Evolutionary conservation across 352 stramenopile species (phyloP).

Genomic region (Pelagophyceae sp.): DNA sequence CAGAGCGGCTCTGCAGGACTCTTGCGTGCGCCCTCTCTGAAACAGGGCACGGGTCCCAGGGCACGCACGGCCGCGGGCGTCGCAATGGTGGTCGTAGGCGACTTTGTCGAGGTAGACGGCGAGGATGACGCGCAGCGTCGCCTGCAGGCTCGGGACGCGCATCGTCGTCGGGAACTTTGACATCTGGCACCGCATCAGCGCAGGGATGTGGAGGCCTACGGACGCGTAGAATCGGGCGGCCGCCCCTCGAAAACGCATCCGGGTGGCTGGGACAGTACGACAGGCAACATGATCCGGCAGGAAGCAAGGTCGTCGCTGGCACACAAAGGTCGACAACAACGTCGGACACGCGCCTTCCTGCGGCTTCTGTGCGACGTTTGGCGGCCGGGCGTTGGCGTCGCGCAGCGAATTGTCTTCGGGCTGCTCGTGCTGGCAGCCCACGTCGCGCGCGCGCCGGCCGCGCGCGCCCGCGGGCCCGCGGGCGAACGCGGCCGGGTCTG

Average conservation of each 20-base stretch:
- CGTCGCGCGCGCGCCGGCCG: not conserved
- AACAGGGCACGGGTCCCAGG: too few species aligned
- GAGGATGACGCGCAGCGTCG: not conserved
- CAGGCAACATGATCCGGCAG: too few species aligned
- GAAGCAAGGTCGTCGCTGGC: too few species aligned
- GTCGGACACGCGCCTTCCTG: too few species aligned
- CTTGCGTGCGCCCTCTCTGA: too few species aligned
- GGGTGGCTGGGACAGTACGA: too few species aligned
- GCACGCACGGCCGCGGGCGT: not conserved
- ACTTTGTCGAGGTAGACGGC: not conserved
- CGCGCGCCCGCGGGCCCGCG: not conserved
- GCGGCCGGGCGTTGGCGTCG: not conserved
- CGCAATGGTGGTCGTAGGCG: not conserved
- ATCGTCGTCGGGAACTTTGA: not conserved
- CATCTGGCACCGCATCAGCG: constrained; percentile 10
- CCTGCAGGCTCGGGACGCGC: not conserved
- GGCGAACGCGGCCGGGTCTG: not conserved
- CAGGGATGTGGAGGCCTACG: not conserved
- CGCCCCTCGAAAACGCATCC: too few species aligned
- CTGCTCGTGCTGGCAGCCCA: not conserved
- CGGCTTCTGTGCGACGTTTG: not conserved
- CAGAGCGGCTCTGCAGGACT: too few species aligned
- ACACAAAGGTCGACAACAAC: not conserved
- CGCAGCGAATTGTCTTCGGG: not conserved
- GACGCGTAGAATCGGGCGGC: too few species aligned